Conservation (phyloP, 371 early-diverging fungal genomes). For the Sporodiniella umbellata region DNA sequence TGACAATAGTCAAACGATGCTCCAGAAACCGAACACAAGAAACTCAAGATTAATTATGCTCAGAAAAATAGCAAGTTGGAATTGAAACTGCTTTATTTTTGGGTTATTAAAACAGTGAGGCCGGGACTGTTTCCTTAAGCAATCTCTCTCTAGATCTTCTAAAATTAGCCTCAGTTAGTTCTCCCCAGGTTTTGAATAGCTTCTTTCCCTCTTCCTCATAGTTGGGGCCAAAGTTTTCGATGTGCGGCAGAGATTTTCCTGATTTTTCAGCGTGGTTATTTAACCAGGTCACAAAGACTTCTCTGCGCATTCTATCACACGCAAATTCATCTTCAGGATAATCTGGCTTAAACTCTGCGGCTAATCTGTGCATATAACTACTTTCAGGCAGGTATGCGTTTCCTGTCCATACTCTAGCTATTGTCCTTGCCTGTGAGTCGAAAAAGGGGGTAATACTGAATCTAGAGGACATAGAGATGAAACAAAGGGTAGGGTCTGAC, state of each 20-base stretch:
- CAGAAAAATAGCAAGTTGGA: too few species aligned
- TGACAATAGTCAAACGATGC: too few species aligned
- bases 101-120: too few species aligned
- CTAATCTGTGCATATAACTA: conserved; percentile 19
- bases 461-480: conserved; percentile 25
- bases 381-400: conserved; percentile 20
- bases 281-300: conserved; percentile 24
- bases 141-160: not conserved
- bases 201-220: conserved; percentile 2
- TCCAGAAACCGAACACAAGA: too few species aligned
- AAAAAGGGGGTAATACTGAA: conserved; percentile 18
- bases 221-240: conserved; percentile 2
- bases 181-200: not conserved
- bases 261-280: conserved; percentile 27
- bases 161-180: not conserved
- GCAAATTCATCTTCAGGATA: not conserved
- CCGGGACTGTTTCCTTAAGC: not conserved
- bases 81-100: too few species aligned
- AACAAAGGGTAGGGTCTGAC: conserved; percentile 32
- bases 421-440: conserved; percentile 30
- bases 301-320: conserved; percentile 14
- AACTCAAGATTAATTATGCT: too few species aligned
- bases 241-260: not conserved
- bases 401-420: conserved; percentile 38
- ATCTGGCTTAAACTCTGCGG: conserved; percentile 10